Conservation (phyloP, 2,329 filamentous ascomycete genomes). For the Sclerotinia trifoliorum region DNA sequence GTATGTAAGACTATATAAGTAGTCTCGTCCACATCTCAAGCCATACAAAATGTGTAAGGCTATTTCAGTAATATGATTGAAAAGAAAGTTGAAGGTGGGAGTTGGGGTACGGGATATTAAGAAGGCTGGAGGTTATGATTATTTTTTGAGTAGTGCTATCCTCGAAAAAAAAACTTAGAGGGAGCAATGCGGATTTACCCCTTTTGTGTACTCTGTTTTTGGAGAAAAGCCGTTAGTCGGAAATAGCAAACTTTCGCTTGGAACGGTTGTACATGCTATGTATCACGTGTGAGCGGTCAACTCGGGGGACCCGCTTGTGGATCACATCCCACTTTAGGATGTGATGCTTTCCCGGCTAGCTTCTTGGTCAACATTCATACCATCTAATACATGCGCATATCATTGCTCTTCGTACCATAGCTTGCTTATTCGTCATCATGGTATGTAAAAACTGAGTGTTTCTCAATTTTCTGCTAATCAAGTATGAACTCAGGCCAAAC, state of each 20-base stretch:
- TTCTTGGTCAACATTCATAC: not conserved
- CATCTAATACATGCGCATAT: not conserved
- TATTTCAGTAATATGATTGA: too few species aligned
- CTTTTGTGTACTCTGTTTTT: too few species aligned
- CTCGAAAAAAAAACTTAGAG: too few species aligned
- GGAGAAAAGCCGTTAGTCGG: too few species aligned
- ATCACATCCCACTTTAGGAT: not conserved
- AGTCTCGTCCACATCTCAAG: too few species aligned
- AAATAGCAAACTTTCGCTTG: not conserved
- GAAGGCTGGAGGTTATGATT: too few species aligned
- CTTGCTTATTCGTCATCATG: not conserved
- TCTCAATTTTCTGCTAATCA: not conserved
- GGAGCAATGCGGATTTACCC: too few species aligned
- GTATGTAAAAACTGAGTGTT: not conserved
- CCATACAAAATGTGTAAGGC: too few species aligned
- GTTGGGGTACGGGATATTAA: too few species aligned
- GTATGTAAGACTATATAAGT: too few species aligned
- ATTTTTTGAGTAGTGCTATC: too few species aligned
- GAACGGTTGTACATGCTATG: not conserved
- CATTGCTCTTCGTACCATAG: not conserved
- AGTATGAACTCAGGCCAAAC: conserved; percentile 17
- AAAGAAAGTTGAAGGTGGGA: too few species aligned
- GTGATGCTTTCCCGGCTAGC: not conserved
- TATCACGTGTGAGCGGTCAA: not conserved
- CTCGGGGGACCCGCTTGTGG: not conserved